Evolutionary conservation across 2,329 filamentous ascomycete species (phyloP).

Genomic region (Phialophora chinensis): DNA sequence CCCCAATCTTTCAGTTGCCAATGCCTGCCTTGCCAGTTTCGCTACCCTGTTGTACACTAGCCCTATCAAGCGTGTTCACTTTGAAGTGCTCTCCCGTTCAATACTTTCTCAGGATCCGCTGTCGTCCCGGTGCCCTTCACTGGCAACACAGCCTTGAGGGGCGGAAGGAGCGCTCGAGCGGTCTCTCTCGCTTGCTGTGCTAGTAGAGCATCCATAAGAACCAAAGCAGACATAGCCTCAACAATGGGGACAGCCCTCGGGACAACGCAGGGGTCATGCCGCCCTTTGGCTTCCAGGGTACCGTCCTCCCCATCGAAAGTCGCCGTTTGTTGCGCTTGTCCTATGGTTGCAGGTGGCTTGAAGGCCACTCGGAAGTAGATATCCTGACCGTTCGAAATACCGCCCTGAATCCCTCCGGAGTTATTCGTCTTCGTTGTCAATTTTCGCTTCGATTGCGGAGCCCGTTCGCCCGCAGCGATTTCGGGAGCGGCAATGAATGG

Average conservation of each 20-base stretch:
- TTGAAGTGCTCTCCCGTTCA: conserved; percentile 25
- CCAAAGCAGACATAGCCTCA: conserved; percentile 88
- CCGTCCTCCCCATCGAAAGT: conserved; percentile 79
- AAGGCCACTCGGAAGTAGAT: conserved; percentile 96
- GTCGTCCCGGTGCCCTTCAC: conserved; percentile 35
- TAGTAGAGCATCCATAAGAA: conserved; percentile 84
- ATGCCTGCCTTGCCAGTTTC: neutral
- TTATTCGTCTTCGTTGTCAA: conserved; percentile 92
- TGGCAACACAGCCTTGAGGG: conserved; percentile 32
- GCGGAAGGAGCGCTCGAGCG: conserved; percentile 44
- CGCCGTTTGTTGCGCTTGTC: conserved; percentile 82
- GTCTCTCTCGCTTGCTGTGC: conserved; percentile 72
- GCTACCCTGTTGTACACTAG: conserved; percentile 7
- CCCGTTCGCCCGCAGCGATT: conserved; percentile 46
- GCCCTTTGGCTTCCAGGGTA: conserved; percentile 84
- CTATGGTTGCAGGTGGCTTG: conserved; percentile 94
- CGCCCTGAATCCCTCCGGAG: conserved; percentile 92
- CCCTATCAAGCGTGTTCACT: neutral
- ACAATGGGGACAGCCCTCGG: conserved; percentile 74
- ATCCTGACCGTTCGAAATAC: conserved; percentile 89
- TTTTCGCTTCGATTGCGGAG: conserved; percentile 56
- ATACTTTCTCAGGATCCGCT: conserved; percentile 29
- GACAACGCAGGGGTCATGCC: conserved; percentile 93
- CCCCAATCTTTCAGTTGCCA: too few species aligned
- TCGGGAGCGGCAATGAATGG: conserved; percentile 70